Percentiles rank a stretch among this genome's conserved stretches.
phyloP scores from a whole-genome alignment of 768 basidiomycete species.

The Termitomyces sp. region DNA sequence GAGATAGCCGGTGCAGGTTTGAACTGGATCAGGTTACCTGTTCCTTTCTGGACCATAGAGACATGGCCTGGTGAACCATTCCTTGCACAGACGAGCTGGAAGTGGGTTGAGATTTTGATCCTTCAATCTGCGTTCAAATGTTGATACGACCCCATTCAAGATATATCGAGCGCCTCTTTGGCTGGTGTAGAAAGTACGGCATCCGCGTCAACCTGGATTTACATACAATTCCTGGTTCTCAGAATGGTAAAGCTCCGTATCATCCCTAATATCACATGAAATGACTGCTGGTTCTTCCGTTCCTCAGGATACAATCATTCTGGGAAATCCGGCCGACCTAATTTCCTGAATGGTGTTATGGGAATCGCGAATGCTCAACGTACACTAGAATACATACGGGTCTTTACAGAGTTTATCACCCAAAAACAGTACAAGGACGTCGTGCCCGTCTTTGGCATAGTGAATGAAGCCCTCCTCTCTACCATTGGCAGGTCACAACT shows the following conservation, averaged over 20 bases:
- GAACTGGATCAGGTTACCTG: conserved; percentile 79
- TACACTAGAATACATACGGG: conserved; percentile 71
- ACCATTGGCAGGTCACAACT: conserved; percentile 53
- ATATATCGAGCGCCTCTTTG: conserved; percentile 71
- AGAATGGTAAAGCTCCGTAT: conserved; percentile 48
- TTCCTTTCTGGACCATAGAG: conserved; percentile 85
- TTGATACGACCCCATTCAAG: conserved; percentile 20
- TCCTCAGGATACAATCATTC: conserved; percentile 49
- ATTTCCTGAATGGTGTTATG: conserved; percentile 74
- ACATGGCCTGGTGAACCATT: conserved; percentile 71
- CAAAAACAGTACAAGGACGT: conserved; percentile 69
- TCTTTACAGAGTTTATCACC: conserved; percentile 76
- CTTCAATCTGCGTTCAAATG: too few relatives aligned
- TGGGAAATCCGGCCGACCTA: conserved; percentile 54
- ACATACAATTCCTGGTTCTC: conserved; percentile 74
- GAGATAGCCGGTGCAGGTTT: conserved; percentile 85
- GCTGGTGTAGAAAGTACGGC: conserved; percentile 84
- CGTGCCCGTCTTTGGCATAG: conserved; percentile 55
- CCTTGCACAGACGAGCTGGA: conserved; percentile 70
- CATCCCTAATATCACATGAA: too few relatives aligned
- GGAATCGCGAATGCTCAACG: conserved; percentile 84
- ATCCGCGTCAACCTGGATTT: conserved; percentile 75
- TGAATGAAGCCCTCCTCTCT: conserved; percentile 53
- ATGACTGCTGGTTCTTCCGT: neutral
- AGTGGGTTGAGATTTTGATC: conserved; percentile 31